Base-by-base conservation (phyloP, 2,329 filamentous ascomycete species). In the Exserohilum rostratum region DNA sequence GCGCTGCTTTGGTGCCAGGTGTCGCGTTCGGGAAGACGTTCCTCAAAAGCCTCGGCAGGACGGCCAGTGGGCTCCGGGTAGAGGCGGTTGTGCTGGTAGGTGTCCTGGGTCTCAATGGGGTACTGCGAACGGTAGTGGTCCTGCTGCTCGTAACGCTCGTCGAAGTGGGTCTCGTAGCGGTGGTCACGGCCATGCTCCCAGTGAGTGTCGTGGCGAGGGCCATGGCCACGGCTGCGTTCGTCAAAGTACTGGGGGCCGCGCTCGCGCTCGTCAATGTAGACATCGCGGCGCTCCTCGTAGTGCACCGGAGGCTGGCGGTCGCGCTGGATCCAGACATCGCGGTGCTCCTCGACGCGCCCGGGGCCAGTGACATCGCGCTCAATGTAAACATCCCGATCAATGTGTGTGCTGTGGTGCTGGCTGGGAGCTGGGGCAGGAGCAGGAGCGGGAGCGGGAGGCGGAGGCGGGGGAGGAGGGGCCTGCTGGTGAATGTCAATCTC, bases 11-110 rank as follows among this genome's bases (percentile, higher is more conserved):
- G 66, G 68, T 72, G 73, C 64, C 65, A 74, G 22, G 65, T 62
- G 29, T 72, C 68, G 53, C 71, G 68, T 49, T 74, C 69, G 2
- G 70, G 71, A n/a, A 72, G 65, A 42, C 69, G 70, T 60, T 73
- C 71, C 45, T 74, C 71, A 34, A 68, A 73, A 11, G 69, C 67
- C 46, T 73, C 70, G 2, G 69, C 62, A 52, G 69, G 69, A 40
- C 70, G 70, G 42, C 66, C 67, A 1, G 69, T 65, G 12, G 67
- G 68, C 50, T 63, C 53, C 10, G 60, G 60, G 50, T 58, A 63
- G 38, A 58, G 51, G 13, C 51, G 59, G 35, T 48, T 50, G 18
- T 53, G 46, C 42, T 51, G 51, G 29, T 42, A 51, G 11, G 44
- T 50, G 33, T 51, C 53, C 22, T 53, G 50, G 1, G 53, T 57